A percentile compares a stretch with the other conserved stretches of the same genome.
phyloP scores from a whole-genome alignment of 192 early-diverging fungal species.

The Coemansia biformis region DNA sequence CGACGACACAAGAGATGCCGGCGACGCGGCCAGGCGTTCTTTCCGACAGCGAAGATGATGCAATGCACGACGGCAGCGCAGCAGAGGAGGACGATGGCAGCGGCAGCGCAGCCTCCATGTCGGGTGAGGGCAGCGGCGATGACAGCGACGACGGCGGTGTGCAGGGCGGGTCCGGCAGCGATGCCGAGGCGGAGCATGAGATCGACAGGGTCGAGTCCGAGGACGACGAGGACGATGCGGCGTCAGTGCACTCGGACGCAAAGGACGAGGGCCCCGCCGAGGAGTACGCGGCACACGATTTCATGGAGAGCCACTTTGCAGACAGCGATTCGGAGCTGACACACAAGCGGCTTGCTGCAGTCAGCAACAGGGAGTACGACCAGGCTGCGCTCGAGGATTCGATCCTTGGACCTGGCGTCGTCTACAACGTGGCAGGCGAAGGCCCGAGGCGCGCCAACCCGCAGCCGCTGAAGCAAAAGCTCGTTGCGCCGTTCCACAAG shows the following conservation, averaged over 20 bases:
- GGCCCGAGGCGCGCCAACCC: slow-evolving; percentile 18
- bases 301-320: slow-evolving; percentile 26
- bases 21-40: no score
- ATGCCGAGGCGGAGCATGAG: slow-evolving; percentile 11
- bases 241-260: background rate
- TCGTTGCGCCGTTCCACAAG: slow-evolving; percentile 33
- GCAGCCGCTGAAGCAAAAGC: slow-evolving; percentile 22
- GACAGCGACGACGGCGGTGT: background rate
- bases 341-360: slow-evolving; percentile 35
- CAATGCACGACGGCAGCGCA: no score
- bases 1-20: background rate
- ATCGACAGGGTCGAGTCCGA: slow-evolving; percentile 24
- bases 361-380: slow-evolving; percentile 41
- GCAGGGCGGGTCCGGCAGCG: background rate
- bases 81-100: no score
- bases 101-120: no score
- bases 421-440: slow-evolving; percentile 26
- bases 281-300: slow-evolving; percentile 32
- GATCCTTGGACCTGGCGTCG: slow-evolving; percentile 26
- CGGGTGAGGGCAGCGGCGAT: slow-evolving; percentile 12
- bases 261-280: slow-evolving; percentile 9
- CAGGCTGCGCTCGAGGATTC: slow-evolving; percentile 25
- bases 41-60: no score
- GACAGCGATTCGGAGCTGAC: slow-evolving; percentile 25
- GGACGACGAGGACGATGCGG: slow-evolving; percentile 5